phyloP scores from a whole-genome alignment of 2,329 filamentous ascomycete genomes.

The Fusarium nygamai region DNA sequence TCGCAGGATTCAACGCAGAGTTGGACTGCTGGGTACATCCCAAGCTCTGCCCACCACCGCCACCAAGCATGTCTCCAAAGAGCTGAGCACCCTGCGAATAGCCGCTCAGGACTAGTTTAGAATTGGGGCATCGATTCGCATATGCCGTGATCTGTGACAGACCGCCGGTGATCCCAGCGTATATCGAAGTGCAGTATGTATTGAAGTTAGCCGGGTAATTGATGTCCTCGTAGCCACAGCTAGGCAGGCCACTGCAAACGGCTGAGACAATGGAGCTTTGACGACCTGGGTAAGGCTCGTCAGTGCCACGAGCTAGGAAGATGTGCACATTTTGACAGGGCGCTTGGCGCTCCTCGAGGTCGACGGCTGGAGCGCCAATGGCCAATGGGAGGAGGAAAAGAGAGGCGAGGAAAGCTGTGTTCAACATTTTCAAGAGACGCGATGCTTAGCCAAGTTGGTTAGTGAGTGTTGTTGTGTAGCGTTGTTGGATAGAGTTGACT shows the following conservation, averaged over 20 bases:
- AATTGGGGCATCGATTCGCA: not conserved
- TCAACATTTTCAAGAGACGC: not conserved
- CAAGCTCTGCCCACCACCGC: not conserved
- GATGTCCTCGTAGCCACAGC: not conserved
- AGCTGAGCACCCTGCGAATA: not conserved
- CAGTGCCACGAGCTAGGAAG: not conserved
- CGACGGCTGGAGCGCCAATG: not conserved
- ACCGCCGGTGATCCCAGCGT: not conserved
- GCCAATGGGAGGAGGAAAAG: not conserved
- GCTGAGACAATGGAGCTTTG: not conserved
- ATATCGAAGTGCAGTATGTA: not conserved
- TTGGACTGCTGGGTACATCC: not conserved
- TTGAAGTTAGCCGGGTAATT: not conserved
- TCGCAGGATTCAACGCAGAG: not conserved
- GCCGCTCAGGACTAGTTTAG: not conserved
- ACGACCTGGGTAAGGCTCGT: not conserved
- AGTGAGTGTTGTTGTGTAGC: not conserved
- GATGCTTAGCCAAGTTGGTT: not conserved
- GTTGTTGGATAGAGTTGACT: not conserved
- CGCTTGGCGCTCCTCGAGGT: not conserved
- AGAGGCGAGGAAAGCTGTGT: not conserved
- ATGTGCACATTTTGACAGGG: not conserved
- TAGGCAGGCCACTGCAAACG: not conserved
- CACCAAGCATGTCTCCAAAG: not conserved
- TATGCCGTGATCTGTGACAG: not conserved